A percentile compares a stretch with the other conserved stretches of the same genome.
phyloP scores from a whole-genome alignment of 179 eudicot species.

The Beta corolliflora region DNA sequence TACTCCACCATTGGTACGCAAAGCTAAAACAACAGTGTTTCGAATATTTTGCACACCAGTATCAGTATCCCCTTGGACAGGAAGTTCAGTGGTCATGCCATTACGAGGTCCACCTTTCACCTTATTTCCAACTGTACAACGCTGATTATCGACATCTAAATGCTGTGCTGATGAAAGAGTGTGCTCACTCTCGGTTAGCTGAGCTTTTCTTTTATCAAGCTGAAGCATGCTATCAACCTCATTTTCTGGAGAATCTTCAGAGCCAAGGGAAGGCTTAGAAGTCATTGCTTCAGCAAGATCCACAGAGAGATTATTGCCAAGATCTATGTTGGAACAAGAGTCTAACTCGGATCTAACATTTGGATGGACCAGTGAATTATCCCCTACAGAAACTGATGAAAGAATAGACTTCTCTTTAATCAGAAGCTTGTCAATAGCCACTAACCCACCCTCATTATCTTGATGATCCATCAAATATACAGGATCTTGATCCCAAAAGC shows the following conservation, averaged over 20 bases:
- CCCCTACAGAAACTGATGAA: conserved; percentile 11
- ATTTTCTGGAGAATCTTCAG: conserved; percentile 22
- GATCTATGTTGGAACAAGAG: conserved; percentile 17
- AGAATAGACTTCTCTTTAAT: conserved; percentile 25
- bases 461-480: conserved; percentile 34
- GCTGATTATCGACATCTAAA: conserved; percentile 22
- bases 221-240: conserved; percentile 17
- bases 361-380: conserved; percentile 19
- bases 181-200: background rate
- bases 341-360: conserved; percentile 16
- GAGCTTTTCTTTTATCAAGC: conserved; percentile 29
- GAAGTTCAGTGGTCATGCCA: conserved; percentile 51
- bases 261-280: conserved; percentile 24
- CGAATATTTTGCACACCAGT: conserved; percentile 18
- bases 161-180: conserved; percentile 21
- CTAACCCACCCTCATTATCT: conserved; percentile 22
- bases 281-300: conserved; percentile 26
- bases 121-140: conserved; percentile 29
- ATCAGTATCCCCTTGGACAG: conserved; percentile 37
- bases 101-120: conserved; percentile 32
- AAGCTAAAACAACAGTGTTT: conserved; percentile 33
- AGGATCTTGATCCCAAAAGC: conserved; percentile 41
- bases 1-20: conserved; percentile 38
- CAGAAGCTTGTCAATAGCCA: conserved; percentile 17
- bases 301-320: conserved; percentile 26